phyloP scores from a whole-genome alignment of 768 basidiomycete genomes.

The Auricularia auricula-judae region DNA sequence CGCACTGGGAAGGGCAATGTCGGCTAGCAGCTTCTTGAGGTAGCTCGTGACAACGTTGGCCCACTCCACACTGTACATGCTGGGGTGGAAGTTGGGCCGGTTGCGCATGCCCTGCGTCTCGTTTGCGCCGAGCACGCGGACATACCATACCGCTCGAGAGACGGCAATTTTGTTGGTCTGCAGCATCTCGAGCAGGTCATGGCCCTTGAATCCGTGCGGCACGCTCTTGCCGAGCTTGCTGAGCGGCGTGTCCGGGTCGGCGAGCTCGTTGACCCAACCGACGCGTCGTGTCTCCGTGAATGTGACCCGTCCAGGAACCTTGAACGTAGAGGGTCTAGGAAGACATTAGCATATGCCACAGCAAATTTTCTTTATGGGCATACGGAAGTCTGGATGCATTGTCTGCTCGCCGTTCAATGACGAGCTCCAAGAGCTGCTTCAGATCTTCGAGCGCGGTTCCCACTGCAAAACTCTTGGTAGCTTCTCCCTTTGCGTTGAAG shows the following conservation, averaged over 20 bases:
- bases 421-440: conserved; percentile 52
- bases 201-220: conserved; percentile 78
- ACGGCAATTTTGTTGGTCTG: conserved; percentile 69
- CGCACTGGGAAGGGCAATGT: conserved; percentile 70
- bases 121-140: conserved; percentile 78
- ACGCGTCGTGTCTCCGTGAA: conserved; percentile 69
- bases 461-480: conserved; percentile 40
- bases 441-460: conserved; percentile 49
- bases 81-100: conserved; percentile 70
- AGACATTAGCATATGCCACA: neutral
- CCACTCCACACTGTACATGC: conserved; percentile 79
- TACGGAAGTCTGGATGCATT: conserved; percentile 52
- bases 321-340: conserved; percentile 53
- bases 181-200: conserved; percentile 70
- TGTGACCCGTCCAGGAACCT: conserved; percentile 74
- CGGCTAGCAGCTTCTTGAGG: conserved; percentile 70
- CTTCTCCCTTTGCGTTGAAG: conserved; percentile 45
- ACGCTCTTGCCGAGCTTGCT: conserved; percentile 76
- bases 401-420: conserved; percentile 54
- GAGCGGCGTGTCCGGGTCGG: conserved; percentile 69
- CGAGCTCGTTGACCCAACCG: conserved; percentile 75
- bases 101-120: conserved; percentile 77
- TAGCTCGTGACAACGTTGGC: conserved; percentile 71
- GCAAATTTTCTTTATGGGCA: conserved; percentile 16
- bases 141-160: conserved; percentile 76